phyloP scores from a whole-genome alignment of 208 protist species.

The Leishmania guyanensis region DNA sequence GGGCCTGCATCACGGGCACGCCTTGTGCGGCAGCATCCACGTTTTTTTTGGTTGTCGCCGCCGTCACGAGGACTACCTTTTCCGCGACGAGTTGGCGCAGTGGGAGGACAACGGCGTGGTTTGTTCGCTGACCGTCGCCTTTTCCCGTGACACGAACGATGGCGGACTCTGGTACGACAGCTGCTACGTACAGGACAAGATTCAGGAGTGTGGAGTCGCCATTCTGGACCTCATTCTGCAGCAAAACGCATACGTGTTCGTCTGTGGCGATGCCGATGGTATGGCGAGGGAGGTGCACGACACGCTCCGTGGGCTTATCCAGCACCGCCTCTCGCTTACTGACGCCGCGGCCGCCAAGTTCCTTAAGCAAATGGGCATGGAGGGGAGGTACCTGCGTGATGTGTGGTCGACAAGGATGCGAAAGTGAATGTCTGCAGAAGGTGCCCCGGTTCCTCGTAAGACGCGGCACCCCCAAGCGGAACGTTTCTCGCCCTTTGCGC shows the following conservation, averaged over 20 bases:
- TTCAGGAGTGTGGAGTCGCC: conserved; percentile 37
- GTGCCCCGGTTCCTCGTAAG: not conserved
- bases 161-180: conserved; percentile 62
- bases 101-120: conserved; percentile 40
- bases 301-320: conserved; percentile 38
- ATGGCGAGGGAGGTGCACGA: conserved; percentile 73
- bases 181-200: conserved; percentile 74
- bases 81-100: conserved; percentile 43
- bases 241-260: conserved; percentile 50
- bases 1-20: not conserved
- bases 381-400: conserved; percentile 50
- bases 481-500: not conserved
- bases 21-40: conserved; percentile 40
- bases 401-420: conserved; percentile 33
- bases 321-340: conserved; percentile 36
- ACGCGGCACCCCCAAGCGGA: not conserved
- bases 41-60: conserved; percentile 67
- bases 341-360: conserved; percentile 24
- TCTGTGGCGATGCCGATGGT: conserved; percentile 70
- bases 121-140: conserved; percentile 49
- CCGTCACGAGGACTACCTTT: conserved; percentile 50
- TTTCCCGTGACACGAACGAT: conserved; percentile 62
- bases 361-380: conserved; percentile 35
- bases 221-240: conserved; percentile 47
- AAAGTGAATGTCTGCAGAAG: not conserved